Base-by-base conservation (phyloP, 345 rosid species). In the Pelargonium nanum region DNA sequence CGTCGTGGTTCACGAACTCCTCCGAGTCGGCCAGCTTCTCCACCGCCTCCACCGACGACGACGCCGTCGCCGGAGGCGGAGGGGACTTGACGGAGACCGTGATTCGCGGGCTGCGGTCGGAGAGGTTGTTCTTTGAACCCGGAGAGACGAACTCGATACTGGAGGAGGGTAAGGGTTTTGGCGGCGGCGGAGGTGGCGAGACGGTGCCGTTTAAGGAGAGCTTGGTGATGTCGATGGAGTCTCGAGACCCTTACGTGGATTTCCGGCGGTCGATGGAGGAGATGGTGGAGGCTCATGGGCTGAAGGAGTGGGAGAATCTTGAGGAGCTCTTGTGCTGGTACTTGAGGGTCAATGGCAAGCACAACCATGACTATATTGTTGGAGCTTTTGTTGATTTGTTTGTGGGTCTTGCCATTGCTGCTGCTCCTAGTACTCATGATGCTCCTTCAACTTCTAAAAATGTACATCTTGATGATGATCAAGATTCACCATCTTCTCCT, bases 211-310 rank as follows among this genome's bases (percentile, higher is more conserved):
- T 66, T 54, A 63, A 75, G 55, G 76, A 76, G 20, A 73, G 77
- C 30, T 64, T 67, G 0, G 59, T 78, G 19, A 12, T 68, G 13
- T 66, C 81, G 0, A 62, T 81, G 65, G 85, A 81, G 55, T 77
- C 85, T 0, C 66, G 58, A 17, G 77, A 81, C 57, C 85, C 85
- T 10, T 76, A 73, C 34, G 23, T 30, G 58, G 83, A 81, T 57
- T 81, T 78, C 61, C 57, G 72, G 55, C 59, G 55, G 26, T 81
- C 85, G 1, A 81, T 78, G 83, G 81, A 74, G 67, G 85, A 81
- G 68, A 74, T 81, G 70, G 83, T 81, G 55, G 77, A 74, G 57
- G 69, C 75, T 24, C 71, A 72, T 23, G 75, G 74, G 24, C 45
- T 81, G n/a, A 69, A 69, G 57, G 80, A 74, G 19, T 72, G 75